Base-by-base conservation (phyloP, 352 stramenopile genomes). In the Phytophthora ramorum region DNA sequence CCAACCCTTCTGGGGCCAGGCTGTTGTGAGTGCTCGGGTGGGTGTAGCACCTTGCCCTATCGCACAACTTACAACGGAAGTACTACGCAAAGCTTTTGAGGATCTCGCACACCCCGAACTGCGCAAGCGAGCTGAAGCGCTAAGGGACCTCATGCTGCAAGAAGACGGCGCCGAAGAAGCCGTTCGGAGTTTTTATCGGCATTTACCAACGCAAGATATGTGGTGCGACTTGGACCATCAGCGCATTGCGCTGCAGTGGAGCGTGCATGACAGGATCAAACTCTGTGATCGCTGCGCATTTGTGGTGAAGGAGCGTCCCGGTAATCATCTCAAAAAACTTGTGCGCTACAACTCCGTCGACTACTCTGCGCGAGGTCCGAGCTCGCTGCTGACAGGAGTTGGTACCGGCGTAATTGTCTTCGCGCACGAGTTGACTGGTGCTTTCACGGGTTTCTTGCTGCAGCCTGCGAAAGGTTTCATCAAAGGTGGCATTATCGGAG, bases 1-100 rank as follows among this genome's bases (percentile, higher is more conserved):
- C 64, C 95, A 98, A 71, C 87, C 80, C 17, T 98, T 98, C 69
- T 98, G 95, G 95, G 92, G 91, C 2, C 82, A 92, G 20, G 91
- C 94, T 6, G 87, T 97, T 0, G 75, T 89, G 17, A 83, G 71
- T 2, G 77, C 82, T 20, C 84, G 79, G 13, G 91, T 96, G 0
- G 94, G 94, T 17, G 87, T 94, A 0, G 59, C 81, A 30, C 91
- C 92, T 1, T 94, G 91, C 47, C 83, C 89, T 7, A 90, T 98
- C 28, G 58, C 48, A 8, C 68, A 92, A 35, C 66, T 98, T 19
- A 97, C 87, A 1, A 73, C 72, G 0, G 85, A 96, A 34, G 79
- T 84, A 40, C 64, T 98, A 22, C 57, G 67, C 3, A 66, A 81
- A 26, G 95, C 90, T 7, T 94, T 98, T 10, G 40, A 78, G 13